Evolutionary conservation across 2,329 filamentous ascomycete species (phyloP).

Genomic region (Achaetomium macrosporum): DNA sequence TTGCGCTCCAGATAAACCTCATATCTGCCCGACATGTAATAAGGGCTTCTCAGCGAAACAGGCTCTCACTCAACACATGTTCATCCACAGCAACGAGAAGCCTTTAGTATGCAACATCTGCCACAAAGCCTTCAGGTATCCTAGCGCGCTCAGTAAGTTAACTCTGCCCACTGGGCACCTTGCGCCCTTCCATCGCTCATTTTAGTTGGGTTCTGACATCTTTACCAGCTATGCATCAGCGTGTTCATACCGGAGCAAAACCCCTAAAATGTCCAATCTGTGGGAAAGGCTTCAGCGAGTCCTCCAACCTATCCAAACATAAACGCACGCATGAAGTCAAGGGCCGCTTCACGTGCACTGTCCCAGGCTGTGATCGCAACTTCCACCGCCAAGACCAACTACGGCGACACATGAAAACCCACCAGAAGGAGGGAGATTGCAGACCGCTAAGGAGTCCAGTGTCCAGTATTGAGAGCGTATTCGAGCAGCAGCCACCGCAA

Average conservation of each 20-base stretch:
- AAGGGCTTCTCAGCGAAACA: slow-evolving; percentile 60
- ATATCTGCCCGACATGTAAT: slow-evolving; percentile 49
- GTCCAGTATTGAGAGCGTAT: slow-evolving; percentile 5
- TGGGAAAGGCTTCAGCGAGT: slow-evolving; percentile 56
- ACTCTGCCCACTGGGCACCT: background rate
- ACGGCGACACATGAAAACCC: slow-evolving; percentile 46
- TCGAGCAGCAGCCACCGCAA: slow-evolving; percentile 3
- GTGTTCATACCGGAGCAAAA: slow-evolving; percentile 61
- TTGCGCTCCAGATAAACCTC: slow-evolving; percentile 49
- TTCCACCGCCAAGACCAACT: slow-evolving; percentile 58
- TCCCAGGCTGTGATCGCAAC: slow-evolving; percentile 46
- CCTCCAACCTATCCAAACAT: slow-evolving; percentile 62
- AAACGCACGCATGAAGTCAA: slow-evolving; percentile 53
- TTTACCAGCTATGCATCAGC: slow-evolving; percentile 57
- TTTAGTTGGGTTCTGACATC: background rate
- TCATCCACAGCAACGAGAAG: slow-evolving; percentile 60
- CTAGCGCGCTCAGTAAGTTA: slow-evolving; percentile 57
- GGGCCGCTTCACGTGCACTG: slow-evolving; percentile 44
- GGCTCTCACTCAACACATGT: slow-evolving; percentile 60
- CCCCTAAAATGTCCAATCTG: slow-evolving; percentile 55
- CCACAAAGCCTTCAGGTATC: slow-evolving; percentile 57
- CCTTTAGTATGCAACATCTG: slow-evolving; percentile 56
- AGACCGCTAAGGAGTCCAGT: background rate
- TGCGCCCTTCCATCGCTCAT: background rate
- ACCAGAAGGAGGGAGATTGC: slow-evolving; percentile 17